Evolutionary conservation across 2,329 filamentous ascomycete genomes (phyloP).

Genomic region (Aspergillus calidoustus): DNA sequence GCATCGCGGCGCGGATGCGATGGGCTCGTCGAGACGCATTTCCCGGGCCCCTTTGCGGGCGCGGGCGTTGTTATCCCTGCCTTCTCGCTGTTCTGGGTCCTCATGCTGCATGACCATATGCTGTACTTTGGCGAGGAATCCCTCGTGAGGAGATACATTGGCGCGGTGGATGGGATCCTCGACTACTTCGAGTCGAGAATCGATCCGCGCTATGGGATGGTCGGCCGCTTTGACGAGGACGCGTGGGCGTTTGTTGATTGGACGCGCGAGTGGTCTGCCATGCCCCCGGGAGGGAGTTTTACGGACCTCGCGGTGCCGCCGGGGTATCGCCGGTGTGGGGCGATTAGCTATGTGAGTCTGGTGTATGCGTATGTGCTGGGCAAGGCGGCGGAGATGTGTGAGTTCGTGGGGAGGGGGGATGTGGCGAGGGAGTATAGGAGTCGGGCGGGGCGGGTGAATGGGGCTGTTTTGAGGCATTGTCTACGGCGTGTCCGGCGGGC

Average conservation of each 20-base stretch:
- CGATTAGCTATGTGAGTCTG: slow-evolving; percentile 1
- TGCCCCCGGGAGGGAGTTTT: not conserved
- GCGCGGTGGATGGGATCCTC: slow-evolving; percentile 12
- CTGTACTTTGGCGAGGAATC: not conserved
- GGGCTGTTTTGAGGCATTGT: slow-evolving; percentile 4
- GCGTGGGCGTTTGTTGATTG: slow-evolving; percentile 18
- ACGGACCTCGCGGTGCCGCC: slow-evolving; percentile 6
- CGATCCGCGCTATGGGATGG: not conserved
- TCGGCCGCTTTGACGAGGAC: not conserved
- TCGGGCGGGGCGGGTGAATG: not conserved
- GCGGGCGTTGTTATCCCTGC: slow-evolving; percentile 1
- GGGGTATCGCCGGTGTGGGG: slow-evolving; percentile 4
- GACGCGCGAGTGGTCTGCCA: slow-evolving; percentile 5
- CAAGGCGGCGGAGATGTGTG: slow-evolving; percentile 8
- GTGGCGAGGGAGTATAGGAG: slow-evolving; percentile 1
- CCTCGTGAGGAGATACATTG: not conserved
- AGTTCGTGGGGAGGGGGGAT: not conserved
- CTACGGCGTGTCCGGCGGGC: not conserved
- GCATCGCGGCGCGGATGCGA: slow-evolving; percentile 7
- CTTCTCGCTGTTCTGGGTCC: slow-evolving; percentile 16
- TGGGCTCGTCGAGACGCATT: slow-evolving; percentile 15
- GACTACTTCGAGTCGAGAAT: slow-evolving; percentile 5
- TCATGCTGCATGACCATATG: slow-evolving; percentile 16
- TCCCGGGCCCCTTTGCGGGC: not conserved
- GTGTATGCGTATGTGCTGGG: slow-evolving; percentile 8